Evolutionary conservation across 2,329 filamentous ascomycete genomes (phyloP).

Genomic region (Trichoderma pleuroti): DNA sequence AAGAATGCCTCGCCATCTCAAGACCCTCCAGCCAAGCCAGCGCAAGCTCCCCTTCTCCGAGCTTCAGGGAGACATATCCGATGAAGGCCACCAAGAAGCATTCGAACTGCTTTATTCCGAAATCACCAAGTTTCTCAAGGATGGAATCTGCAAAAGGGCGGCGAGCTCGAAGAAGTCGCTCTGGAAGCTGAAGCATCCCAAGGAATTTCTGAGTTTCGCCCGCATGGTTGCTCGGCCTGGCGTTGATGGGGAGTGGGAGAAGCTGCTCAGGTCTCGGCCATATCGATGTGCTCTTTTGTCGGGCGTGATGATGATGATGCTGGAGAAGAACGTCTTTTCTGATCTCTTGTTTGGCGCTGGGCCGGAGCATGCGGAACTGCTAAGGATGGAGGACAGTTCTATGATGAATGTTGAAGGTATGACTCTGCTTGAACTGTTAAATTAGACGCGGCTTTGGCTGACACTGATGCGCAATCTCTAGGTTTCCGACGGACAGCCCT

Average conservation of each 20-base stretch:
- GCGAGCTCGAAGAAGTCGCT: constrained; percentile 19
- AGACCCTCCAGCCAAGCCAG: not conserved
- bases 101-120: constrained; percentile 26
- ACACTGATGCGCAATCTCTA: constrained; percentile 11
- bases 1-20: not conserved
- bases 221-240: constrained; percentile 30
- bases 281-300: constrained; percentile 28
- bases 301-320: constrained; percentile 30
- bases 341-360: constrained; percentile 32
- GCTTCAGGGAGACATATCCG: not conserved
- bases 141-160: constrained; percentile 20
- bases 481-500: constrained; percentile 31
- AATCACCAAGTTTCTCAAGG: constrained; percentile 24
- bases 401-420: constrained; percentile 30
- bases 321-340: constrained; percentile 29
- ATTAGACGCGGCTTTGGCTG: not conserved
- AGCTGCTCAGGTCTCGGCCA: constrained; percentile 24
- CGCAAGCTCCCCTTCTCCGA: constrained; percentile 12
- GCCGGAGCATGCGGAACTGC: constrained; percentile 23
- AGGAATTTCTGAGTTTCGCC: constrained; percentile 27
- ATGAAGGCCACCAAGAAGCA: constrained; percentile 25
- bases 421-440: not conserved
- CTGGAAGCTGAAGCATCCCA: constrained; percentile 26
- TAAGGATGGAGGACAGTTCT: constrained; percentile 26
- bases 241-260: constrained; percentile 28